Evolutionary conservation across 441 rosid genomes (phyloP).

Genomic region (Pelargonium myrrhifolium): DNA sequence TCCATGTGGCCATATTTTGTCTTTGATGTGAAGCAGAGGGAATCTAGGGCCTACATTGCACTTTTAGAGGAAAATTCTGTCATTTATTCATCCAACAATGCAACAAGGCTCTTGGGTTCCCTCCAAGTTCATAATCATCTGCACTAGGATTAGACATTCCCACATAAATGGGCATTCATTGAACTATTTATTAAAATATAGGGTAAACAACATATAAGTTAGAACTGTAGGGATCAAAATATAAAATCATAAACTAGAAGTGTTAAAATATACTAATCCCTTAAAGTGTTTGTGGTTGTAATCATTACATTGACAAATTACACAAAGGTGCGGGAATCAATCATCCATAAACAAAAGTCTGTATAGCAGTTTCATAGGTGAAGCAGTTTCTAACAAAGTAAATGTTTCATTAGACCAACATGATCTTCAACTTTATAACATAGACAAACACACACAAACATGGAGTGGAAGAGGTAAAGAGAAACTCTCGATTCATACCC

Average conservation of each 20-base stretch:
- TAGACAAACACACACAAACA: not conserved
- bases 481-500: constrained; percentile 15
- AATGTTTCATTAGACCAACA: not conserved
- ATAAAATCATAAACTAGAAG: not conserved
- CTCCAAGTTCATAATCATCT: not conserved
- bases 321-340: not conserved
- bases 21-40: constrained; percentile 2
- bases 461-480: not conserved
- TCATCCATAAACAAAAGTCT: not conserved
- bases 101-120: not conserved
- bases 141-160: not conserved
- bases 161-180: not conserved
- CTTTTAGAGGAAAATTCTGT: not conserved
- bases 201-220: not conserved
- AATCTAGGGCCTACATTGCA: not conserved
- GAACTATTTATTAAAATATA: not conserved
- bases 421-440: not conserved
- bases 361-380: not conserved
- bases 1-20: not conserved
- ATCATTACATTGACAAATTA: not conserved
- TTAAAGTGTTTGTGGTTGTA: not conserved
- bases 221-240: not conserved
- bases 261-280: not conserved
- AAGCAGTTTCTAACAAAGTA: not conserved
- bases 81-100: not conserved